phyloP scores from a whole-genome alignment of 140 eudicot genomes.

The Artemisia princeps region DNA sequence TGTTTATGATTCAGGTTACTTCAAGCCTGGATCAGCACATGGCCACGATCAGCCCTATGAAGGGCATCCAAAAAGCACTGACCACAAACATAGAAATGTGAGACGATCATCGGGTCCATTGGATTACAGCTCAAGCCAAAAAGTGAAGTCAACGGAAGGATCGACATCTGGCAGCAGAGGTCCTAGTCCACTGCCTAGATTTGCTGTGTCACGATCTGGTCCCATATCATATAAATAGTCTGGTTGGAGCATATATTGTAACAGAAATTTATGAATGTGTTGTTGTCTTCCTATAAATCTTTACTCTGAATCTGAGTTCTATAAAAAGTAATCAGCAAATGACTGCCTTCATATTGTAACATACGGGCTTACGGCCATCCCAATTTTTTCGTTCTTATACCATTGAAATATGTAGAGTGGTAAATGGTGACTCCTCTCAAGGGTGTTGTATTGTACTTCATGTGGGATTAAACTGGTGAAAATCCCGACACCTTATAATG shows the following conservation, averaged over 20 bases:
- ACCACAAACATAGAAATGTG: conserved; percentile 38
- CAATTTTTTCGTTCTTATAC: not conserved
- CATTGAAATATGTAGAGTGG: not conserved
- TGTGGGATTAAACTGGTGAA: no score
- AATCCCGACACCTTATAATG: no score
- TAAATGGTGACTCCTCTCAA: no score
- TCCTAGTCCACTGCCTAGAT: conserved; percentile 89
- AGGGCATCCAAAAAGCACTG: conserved; percentile 38
- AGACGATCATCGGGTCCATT: conserved; percentile 92
- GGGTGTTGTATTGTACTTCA: no score
- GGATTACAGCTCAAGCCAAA: conserved; percentile 61
- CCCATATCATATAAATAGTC: conserved; percentile 72
- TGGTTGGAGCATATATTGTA: conserved; percentile 14
- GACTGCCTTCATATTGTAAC: conserved; percentile 20
- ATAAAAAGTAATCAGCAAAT: conserved; percentile 16
- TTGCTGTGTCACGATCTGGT: conserved; percentile 95
- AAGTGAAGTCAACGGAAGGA: conserved; percentile 58
- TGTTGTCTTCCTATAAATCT: conserved; percentile 12
- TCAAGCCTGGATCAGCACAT: conserved; percentile 54
- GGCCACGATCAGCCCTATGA: conserved; percentile 53
- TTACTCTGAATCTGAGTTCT: conserved; percentile 22
- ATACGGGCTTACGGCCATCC: not conserved
- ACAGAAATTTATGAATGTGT: conserved; percentile 18
- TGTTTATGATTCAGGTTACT: conserved; percentile 59
- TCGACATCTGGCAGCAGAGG: conserved; percentile 82